Conservation (phyloP, 1,139 yeast genomes). For the Meyerozyma guilliermondii region DNA sequence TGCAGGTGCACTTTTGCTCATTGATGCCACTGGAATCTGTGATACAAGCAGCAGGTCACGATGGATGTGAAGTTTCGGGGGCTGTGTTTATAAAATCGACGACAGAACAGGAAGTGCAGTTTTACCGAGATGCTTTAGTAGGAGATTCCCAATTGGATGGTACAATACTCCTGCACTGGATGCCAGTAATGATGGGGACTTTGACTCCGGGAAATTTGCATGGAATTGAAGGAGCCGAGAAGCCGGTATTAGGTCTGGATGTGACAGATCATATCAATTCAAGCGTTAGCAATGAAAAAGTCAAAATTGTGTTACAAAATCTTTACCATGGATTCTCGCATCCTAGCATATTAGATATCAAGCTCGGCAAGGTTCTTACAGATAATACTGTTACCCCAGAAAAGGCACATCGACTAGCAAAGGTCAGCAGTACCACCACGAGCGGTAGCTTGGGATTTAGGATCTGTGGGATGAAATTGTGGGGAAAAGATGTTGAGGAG, state of each 20-base stretch:
- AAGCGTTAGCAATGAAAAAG: slow-evolving; percentile 9
- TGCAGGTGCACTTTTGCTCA: background rate
- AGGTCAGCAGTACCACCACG: slow-evolving; percentile 69
- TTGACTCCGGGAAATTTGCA: slow-evolving; percentile 25
- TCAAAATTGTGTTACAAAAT: slow-evolving; percentile 71
- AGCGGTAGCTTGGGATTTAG: slow-evolving; percentile 72
- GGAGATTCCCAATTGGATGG: slow-evolving; percentile 21
- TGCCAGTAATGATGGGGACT: slow-evolving; percentile 38
- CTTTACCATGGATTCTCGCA: slow-evolving; percentile 51
- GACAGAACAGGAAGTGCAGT: slow-evolving; percentile 58
- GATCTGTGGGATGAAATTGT: slow-evolving; percentile 82
- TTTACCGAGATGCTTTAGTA: slow-evolving; percentile 45
- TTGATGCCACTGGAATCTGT: background rate
- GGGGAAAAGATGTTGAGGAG: slow-evolving; percentile 4
- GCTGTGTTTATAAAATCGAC: slow-evolving; percentile 70
- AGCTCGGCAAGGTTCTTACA: slow-evolving; percentile 67
- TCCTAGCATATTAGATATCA: slow-evolving; percentile 80
- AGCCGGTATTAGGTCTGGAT: background rate
- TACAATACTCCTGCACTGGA: slow-evolving; percentile 48
- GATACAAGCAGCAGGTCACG: slow-evolving; percentile 83
- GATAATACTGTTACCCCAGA: slow-evolving; percentile 47
- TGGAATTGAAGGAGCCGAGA: background rate
- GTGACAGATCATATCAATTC: background rate
- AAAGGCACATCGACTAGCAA: slow-evolving; percentile 54
- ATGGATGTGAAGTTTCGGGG: slow-evolving; percentile 69